Conservation (phyloP, 371 early-diverging fungal species). For the Actinomortierella wolfii region DNA sequence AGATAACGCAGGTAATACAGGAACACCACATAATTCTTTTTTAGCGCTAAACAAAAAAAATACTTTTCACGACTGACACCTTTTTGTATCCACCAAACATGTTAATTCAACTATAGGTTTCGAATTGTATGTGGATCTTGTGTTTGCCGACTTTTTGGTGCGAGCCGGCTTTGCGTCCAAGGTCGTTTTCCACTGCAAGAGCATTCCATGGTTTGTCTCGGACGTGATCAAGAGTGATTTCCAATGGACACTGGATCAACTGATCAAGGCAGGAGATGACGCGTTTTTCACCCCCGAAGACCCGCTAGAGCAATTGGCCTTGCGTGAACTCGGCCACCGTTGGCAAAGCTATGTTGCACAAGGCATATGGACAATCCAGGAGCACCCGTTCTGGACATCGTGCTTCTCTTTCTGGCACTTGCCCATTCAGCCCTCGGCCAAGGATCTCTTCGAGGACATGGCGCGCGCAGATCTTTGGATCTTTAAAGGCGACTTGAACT, state of each 20-base stretch:
- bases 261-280: slow-evolving; percentile 35
- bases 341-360: slow-evolving; percentile 69
- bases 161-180: slow-evolving; percentile 66
- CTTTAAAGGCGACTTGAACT: slow-evolving; percentile 97
- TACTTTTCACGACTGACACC: too few species aligned
- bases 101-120: slow-evolving; percentile 60
- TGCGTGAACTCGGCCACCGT: slow-evolving; percentile 60
- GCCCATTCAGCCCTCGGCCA: slow-evolving; percentile 56
- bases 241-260: slow-evolving; percentile 62
- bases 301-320: slow-evolving; percentile 51
- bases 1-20: slow-evolving; percentile 87
- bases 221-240: slow-evolving; percentile 85
- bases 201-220: slow-evolving; percentile 93
- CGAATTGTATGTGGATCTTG: slow-evolving; percentile 89
- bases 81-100: neutral
- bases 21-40: too few species aligned
- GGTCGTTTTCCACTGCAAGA: slow-evolving; percentile 86
- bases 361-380: slow-evolving; percentile 66
- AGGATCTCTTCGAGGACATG: slow-evolving; percentile 65
- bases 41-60: too few species aligned
- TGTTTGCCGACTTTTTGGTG: slow-evolving; percentile 86
- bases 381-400: slow-evolving; percentile 85
- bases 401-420: slow-evolving; percentile 83
- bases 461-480: slow-evolving; percentile 69
- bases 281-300: slow-evolving; percentile 51